These are phyloP conservation scores for Leccinum broughii DNA, from an alignment of 768 basidiomycete genomes.

Conservation along the genomic window DNA sequence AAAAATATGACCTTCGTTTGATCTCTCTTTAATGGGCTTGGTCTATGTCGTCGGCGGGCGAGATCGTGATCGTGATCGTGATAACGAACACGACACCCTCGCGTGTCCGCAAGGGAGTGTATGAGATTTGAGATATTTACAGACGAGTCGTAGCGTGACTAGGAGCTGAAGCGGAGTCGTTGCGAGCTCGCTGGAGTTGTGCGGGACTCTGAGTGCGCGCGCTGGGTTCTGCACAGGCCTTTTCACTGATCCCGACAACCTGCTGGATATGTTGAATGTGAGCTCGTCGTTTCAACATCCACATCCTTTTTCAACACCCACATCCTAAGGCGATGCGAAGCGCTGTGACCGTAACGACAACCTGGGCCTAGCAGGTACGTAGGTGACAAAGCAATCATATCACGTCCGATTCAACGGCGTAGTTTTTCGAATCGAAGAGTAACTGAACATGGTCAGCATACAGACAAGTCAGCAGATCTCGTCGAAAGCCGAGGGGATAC, in stretches of 20 bases:
- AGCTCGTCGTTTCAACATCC: background rate
- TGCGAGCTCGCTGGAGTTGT: too few species aligned
- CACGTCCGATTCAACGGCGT: background rate
- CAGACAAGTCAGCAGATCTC: constrained; percentile 1
- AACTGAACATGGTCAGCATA: background rate
- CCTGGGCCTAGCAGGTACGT: background rate
- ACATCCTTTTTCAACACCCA: background rate
- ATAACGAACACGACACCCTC: too few species aligned
- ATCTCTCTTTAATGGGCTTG: background rate
- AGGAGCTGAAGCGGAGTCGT: too few species aligned
- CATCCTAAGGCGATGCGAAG: background rate
- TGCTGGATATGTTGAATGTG: background rate
- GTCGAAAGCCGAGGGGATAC: background rate
- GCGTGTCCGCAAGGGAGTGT: too few species aligned
- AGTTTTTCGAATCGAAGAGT: background rate
- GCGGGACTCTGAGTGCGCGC: too few species aligned
- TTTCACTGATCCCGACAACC: background rate
- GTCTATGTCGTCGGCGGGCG: too few species aligned
- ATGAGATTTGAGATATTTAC: too few species aligned
- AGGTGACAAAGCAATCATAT: background rate
- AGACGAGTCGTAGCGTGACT: too few species aligned
- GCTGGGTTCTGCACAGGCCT: background rate
- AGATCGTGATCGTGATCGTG: too few species aligned
- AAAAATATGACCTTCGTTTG: constrained; percentile 3
- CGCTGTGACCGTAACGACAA: background rate